Conservation (phyloP, 257 asterid species). For the Paraleonurus japonicus region DNA sequence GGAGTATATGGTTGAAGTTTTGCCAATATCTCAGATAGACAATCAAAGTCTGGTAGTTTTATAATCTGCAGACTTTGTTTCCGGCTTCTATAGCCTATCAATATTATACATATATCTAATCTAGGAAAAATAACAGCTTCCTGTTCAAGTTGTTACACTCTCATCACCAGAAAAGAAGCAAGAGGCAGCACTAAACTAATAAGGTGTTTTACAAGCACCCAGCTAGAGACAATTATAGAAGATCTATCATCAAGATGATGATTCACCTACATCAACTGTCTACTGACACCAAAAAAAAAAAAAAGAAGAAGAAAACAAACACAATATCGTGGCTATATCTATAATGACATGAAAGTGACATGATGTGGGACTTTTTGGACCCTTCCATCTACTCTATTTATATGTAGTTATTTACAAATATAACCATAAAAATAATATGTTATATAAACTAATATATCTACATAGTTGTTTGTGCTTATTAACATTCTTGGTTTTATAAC, state of each 20-base stretch:
- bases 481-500: background rate
- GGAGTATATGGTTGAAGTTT: background rate
- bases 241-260: background rate
- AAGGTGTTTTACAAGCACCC: background rate
- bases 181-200: background rate
- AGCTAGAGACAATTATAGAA: conserved; percentile 2
- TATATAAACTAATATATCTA: background rate
- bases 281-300: background rate
- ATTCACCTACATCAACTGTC: background rate
- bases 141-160: background rate
- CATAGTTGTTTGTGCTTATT: background rate
- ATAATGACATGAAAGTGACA: background rate
- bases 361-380: background rate
- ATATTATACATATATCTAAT: background rate
- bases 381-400: background rate
- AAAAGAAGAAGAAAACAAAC: too few species aligned
- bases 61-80: background rate
- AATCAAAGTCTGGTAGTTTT: background rate
- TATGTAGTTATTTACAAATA: too few species aligned
- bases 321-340: background rate
- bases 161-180: background rate
- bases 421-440: background rate
- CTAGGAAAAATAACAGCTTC: background rate
- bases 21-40: background rate
- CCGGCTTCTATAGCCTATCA: background rate